These are phyloP conservation scores for Neonothopanus nambi DNA, from an alignment of 1,284 basidiomycete genomes.

Conservation along the genomic window DNA sequence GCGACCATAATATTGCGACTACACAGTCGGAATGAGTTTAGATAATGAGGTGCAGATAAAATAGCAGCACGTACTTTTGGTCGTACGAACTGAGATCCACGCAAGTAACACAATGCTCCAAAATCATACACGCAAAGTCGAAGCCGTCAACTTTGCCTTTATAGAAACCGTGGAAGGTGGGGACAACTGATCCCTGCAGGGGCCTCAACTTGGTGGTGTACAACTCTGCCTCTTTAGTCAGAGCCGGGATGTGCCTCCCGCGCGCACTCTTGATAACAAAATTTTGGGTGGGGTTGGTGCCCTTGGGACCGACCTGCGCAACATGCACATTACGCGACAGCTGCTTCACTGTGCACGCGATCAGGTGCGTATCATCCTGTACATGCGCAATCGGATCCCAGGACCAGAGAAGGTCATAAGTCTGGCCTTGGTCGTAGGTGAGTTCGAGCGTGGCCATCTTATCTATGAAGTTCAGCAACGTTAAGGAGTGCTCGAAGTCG, in stretches of 20 bases:
- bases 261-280: too few relatives aligned
- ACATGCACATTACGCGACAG: background rate
- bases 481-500: too few relatives aligned
- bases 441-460: too few relatives aligned
- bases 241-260: too few relatives aligned
- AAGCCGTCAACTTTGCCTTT: background rate
- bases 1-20: background rate
- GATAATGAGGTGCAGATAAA: background rate
- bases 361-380: conserved; percentile 13
- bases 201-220: background rate
- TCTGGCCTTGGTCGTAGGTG: background rate
- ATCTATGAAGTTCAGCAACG: too few relatives aligned
- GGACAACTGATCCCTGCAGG: background rate
- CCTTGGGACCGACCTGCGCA: too few relatives aligned
- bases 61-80: background rate
- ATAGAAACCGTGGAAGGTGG: background rate
- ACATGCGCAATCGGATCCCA: conserved; percentile 15
- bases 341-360: conserved; percentile 15
- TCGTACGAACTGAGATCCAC: background rate
- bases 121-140: background rate
- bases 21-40: background rate
- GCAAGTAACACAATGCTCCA: background rate
- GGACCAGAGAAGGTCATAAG: conserved; percentile 26
- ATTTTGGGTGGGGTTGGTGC: too few relatives aligned
- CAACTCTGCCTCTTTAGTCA: background rate